Evolutionary conservation across 805 yeast species (phyloP), one percentile per base, ranked within the genome.

Genomic region (Hanseniaspora singularis): DNA sequence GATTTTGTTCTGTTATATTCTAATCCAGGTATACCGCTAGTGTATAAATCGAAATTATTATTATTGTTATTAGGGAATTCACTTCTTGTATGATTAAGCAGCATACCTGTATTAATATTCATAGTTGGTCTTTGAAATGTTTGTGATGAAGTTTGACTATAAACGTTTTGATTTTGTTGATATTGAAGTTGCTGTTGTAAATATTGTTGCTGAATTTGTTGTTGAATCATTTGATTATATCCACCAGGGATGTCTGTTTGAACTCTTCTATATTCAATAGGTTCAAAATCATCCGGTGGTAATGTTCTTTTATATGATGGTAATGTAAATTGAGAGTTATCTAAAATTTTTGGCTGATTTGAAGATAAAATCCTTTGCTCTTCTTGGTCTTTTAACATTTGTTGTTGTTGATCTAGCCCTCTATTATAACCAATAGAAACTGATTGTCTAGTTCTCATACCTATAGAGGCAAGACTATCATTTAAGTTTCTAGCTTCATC

Each of bases 371-470:
- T n/a, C n/a, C n/a, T 23, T 18, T 16, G 26, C 5, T 22, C 22
- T 4, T 23, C 20, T 45, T 50, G 40, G 3, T 22, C 23, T 20
- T 43, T 19, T 11, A 28, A 24, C 48, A 28, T 30, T 26, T 26
- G 28, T 23, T 14, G 41, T 24, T 18, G 28, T 8, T 16, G 23
- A 37, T 38, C 40, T 11, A n/a, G 16, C 5, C 48, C 48, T 16
- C 38, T 44, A 34, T 61, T 58, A 57, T 79, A 78, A 1, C 87
- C 87, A 37, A 77, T 77, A 28, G 73, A 67, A 3, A 81, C 75
- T 2, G 81, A 69, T 53, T 79, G 77, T 55, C 89, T 71, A 50
- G 81, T 74, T 51, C 85, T 69, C 85, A 79, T 80, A 0, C 86
- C 87, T 5, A 80, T 56, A 0, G 78, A 70, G 33, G 76, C 70